These are phyloP conservation scores for Lachancea mirantina DNA, from an alignment of 805 yeast species.

Conservation along the genomic window DNA sequence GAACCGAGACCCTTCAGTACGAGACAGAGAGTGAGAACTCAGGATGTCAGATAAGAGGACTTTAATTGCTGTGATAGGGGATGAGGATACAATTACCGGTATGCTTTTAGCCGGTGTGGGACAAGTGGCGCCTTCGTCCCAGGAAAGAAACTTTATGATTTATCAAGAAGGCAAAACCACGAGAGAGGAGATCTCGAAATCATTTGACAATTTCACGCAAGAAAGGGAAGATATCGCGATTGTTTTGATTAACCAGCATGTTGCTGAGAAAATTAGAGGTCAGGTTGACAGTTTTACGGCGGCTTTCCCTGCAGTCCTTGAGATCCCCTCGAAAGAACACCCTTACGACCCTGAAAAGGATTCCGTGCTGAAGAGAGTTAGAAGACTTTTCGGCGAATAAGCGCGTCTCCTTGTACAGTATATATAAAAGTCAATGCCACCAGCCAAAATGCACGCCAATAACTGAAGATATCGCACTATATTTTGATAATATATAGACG, in stretches of 20 bases:
- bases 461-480: no score
- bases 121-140: conserved; percentile 49
- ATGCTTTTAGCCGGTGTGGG: conserved; percentile 93
- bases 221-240: conserved; percentile 87
- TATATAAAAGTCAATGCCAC: no score
- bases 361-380: conserved; percentile 86
- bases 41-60: conserved; percentile 51
- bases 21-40: no score
- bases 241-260: conserved; percentile 83
- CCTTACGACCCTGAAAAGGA: conserved; percentile 99
- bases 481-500: conserved; percentile 1
- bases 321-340: conserved; percentile 96
- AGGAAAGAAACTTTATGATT: conserved; percentile 65
- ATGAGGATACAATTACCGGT: conserved; percentile 96
- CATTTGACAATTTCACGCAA: conserved; percentile 67
- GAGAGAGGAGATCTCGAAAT: conserved; percentile 64
- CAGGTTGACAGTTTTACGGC: conserved; percentile 75
- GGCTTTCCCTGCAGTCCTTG: conserved; percentile 94
- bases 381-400: conserved; percentile 90
- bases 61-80: conserved; percentile 90
- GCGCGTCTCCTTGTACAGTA: no score
- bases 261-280: conserved; percentile 84
- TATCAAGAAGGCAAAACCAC: conserved; percentile 76
- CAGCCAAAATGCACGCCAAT: no score
- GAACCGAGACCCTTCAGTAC: no score